These are phyloP conservation scores for Alloteropsis semialata DNA, from an alignment of 176 grass and related monocot species.

Conservation along the genomic window DNA sequence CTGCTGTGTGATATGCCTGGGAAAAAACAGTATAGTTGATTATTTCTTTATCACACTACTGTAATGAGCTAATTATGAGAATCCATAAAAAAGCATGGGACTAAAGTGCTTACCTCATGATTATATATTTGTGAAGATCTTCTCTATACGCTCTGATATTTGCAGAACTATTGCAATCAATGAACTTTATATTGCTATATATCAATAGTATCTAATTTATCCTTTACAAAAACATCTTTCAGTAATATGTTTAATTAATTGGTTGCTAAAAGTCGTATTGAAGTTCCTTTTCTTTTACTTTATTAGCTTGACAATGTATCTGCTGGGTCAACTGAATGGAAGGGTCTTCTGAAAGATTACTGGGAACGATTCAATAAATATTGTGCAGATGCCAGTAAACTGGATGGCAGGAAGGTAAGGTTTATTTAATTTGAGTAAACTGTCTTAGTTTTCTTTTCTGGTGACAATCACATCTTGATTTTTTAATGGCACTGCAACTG, in stretches of 20 bases:
- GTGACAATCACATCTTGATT: neutral
- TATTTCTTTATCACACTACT: neutral
- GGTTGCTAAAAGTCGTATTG: constrained; percentile 13
- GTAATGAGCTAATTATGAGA: neutral
- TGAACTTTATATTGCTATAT: neutral
- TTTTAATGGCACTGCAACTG: neutral
- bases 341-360: constrained; percentile 80
- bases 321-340: constrained; percentile 90
- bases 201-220: neutral
- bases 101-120: neutral
- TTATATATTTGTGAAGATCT: neutral
- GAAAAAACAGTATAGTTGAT: neutral
- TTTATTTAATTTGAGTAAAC: neutral
- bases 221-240: neutral
- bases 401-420: constrained; percentile 72
- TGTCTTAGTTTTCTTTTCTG: neutral
- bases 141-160: neutral
- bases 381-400: constrained; percentile 54
- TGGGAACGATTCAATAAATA: constrained; percentile 89
- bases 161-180: neutral
- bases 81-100: neutral
- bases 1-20: neutral
- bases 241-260: neutral
- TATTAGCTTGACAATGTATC: constrained; percentile 94
- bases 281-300: constrained; percentile 29